Evolutionary conservation across 2,329 filamentous ascomycete species (phyloP).

Genomic region (Chaetomium sp.): DNA sequence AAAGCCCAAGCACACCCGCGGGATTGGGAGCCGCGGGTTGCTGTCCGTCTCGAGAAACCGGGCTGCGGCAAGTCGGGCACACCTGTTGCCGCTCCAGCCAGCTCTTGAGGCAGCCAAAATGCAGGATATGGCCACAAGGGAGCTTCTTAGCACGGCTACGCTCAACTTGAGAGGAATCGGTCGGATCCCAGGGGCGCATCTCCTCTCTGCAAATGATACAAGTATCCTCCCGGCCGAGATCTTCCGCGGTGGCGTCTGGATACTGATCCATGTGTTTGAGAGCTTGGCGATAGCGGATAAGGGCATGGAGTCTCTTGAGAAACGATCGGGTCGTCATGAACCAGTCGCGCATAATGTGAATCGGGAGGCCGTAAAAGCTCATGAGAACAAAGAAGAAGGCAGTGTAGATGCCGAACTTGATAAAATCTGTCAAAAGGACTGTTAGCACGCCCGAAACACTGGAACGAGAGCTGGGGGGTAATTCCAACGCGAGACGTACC

Average conservation of each 20-base stretch:
- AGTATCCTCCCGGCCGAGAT: constrained; percentile 79
- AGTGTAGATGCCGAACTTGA: constrained; percentile 84
- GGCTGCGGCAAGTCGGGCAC: constrained; percentile 85
- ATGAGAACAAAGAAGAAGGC: constrained; percentile 91
- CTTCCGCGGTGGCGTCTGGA: constrained; percentile 81
- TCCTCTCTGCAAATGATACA: constrained; percentile 98
- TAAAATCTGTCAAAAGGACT: constrained; percentile 56
- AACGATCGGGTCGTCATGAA: constrained; percentile 93
- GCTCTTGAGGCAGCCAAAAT: constrained; percentile 89
- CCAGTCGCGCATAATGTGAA: constrained; percentile 93
- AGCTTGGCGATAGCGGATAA: constrained; percentile 83
- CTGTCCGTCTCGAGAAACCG: constrained; percentile 60
- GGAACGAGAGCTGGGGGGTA: no score
- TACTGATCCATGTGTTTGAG: constrained; percentile 93
- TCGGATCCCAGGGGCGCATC: constrained; percentile 72
- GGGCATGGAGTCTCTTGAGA: constrained; percentile 78
- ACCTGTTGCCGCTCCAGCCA: constrained; percentile 98
- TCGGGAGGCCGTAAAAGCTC: constrained; percentile 88
- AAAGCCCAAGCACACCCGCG: constrained; percentile 30
- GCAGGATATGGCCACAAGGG: constrained; percentile 90
- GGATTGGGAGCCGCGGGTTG: constrained; percentile 31
- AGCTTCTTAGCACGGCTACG: constrained; percentile 88
- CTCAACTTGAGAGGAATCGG: constrained; percentile 66
- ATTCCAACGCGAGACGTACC: constrained; percentile 42
- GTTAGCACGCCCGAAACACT: neutral